These are phyloP conservation scores for Symbiotaphrina buchneri DNA, from an alignment of 495 filamentous ascomycete species.

Conservation along the genomic window DNA sequence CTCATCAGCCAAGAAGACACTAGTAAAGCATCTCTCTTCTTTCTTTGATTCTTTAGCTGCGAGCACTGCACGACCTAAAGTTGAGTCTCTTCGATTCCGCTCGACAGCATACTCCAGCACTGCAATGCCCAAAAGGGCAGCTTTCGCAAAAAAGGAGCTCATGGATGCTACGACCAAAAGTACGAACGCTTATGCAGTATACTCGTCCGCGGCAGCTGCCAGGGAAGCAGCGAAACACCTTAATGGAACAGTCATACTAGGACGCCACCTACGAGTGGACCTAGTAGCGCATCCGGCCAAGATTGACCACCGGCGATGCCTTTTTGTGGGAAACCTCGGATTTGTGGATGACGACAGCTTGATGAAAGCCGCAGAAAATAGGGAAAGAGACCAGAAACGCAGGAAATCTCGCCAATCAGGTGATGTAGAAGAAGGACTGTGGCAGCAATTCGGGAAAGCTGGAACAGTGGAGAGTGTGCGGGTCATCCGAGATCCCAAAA, in stretches of 20 bases:
- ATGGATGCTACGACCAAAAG: conserved; percentile 78
- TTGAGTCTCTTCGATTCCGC: conserved; percentile 82
- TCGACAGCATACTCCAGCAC: conserved; percentile 60
- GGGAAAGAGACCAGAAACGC: conserved; percentile 35
- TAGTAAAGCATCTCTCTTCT: conserved; percentile 43
- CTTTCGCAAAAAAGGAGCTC: conserved; percentile 60
- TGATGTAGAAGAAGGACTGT: conserved; percentile 88
- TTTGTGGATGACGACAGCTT: conserved; percentile 73
- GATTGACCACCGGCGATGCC: conserved; percentile 66
- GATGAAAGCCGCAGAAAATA: conserved; percentile 25
- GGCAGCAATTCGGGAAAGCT: conserved; percentile 60
- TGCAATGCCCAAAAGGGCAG: conserved; percentile 71
- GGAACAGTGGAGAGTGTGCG: conserved; percentile 84
- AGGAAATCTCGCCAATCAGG: conserved; percentile 45
- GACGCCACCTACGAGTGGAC: conserved; percentile 79
- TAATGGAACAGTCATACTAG: conserved; percentile 67
- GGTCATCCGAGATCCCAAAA: conserved; percentile 72
- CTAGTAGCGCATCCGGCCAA: conserved; percentile 68
- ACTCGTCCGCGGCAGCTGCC: conserved; percentile 45
- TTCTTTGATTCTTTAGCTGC: conserved; percentile 25
- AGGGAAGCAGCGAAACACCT: conserved; percentile 52
- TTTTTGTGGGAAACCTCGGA: conserved; percentile 91
- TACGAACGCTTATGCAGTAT: conserved; percentile 88
- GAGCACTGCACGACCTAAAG: conserved; percentile 35
- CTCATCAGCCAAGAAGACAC: conserved; percentile 51